A percentile compares a stretch with the other conserved stretches of the same genome.
These are phyloP conservation scores for Dendrocalamus sinicus DNA, from an alignment of 176 grass and related monocot species.

Conservation along the genomic window DNA sequence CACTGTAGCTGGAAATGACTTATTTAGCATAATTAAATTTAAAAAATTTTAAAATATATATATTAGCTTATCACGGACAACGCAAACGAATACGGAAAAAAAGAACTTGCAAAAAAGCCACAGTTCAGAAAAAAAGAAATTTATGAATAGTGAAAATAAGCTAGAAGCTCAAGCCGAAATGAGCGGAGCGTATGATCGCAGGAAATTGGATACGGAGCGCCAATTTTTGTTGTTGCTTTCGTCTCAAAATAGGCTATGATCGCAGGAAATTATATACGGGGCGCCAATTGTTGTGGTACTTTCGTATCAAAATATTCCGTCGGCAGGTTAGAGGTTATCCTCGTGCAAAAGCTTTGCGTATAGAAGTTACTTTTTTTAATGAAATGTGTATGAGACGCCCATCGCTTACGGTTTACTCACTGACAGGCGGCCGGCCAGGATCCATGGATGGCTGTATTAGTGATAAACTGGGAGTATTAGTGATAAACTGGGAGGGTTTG, in stretches of 20 bases:
- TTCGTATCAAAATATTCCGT: conserved; percentile 34
- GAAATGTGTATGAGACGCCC: not conserved
- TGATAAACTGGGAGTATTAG: not conserved
- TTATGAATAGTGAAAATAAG: no score
- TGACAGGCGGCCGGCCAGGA: not conserved
- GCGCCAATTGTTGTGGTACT: not conserved
- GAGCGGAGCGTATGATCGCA: no score
- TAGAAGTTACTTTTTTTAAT: not conserved
- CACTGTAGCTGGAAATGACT: no score
- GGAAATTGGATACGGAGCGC: not conserved
- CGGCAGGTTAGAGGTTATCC: not conserved
- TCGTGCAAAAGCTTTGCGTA: not conserved
- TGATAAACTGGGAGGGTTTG: not conserved
- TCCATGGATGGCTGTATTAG: not conserved
- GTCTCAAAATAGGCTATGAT: conserved; percentile 6
- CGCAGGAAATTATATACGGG: not conserved
- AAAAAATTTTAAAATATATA: no score
- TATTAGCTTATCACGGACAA: no score
- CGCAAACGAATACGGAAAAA: no score
- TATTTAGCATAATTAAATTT: no score
- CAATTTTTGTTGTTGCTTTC: conserved; percentile 19
- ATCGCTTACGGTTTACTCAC: not conserved
- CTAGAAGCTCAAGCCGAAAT: no score
- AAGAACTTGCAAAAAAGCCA: no score
- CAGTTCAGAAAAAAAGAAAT: no score